phyloP scores from a whole-genome alignment of 129 eudicot genomes.

The Calendula officinalis region DNA sequence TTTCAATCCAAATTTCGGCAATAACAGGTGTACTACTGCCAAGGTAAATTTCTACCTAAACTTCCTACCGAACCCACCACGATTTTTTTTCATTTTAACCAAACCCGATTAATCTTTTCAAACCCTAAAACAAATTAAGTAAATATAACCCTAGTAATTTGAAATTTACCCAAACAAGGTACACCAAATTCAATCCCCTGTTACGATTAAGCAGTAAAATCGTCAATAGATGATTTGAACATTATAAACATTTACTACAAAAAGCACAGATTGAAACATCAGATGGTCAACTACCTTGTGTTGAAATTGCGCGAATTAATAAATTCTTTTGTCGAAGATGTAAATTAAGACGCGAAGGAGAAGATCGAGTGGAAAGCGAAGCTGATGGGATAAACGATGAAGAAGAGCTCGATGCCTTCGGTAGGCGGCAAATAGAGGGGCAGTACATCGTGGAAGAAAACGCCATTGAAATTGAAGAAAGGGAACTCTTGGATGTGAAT shows the following conservation, averaged over 20 bases:
- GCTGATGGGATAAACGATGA: conserved; percentile 13
- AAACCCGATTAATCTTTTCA: not conserved
- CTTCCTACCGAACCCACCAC: not conserved
- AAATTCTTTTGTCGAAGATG: conserved; percentile 19
- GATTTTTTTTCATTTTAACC: no score
- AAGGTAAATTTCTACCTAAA: not conserved
- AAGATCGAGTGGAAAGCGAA: conserved; percentile 50
- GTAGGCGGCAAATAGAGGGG: conserved; percentile 24
- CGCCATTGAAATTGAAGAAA: conserved; percentile 36
- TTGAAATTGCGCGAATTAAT: conserved; percentile 55
- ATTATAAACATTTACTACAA: not conserved
- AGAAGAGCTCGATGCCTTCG: conserved; percentile 7
- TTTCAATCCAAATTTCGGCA: no score
- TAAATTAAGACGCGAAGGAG: conserved; percentile 27
- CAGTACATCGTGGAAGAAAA: conserved; percentile 35
- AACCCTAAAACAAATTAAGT: not conserved
- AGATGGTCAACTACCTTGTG: conserved; percentile 20
- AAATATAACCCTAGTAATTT: no score
- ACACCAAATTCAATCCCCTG: not conserved
- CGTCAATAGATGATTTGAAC: not conserved
- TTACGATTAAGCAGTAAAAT: conserved; percentile 14
- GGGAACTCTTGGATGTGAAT: not conserved
- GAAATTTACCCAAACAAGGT: conserved; percentile 13
- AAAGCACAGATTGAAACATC: not conserved
- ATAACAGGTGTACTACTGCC: no score